Conservation (phyloP, 202 grass and related monocot genomes). For the Digitaria exilis region DNA sequence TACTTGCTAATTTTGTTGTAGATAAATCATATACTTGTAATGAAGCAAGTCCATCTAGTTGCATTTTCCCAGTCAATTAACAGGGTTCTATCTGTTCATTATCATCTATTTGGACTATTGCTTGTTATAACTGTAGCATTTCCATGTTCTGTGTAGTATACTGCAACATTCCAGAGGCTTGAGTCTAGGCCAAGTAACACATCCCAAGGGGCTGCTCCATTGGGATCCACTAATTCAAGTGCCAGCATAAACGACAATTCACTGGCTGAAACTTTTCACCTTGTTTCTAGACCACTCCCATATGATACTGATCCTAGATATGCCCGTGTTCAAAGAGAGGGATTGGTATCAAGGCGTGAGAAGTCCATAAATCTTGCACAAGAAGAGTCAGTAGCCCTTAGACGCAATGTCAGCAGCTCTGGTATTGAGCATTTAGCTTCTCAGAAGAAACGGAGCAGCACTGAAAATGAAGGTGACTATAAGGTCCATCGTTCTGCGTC, state of each 20-base stretch:
- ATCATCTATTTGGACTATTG: neutral
- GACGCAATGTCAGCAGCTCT: slow-evolving; percentile 88
- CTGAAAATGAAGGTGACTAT: slow-evolving; percentile 67
- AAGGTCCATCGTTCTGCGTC: slow-evolving; percentile 67
- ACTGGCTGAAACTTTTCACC: slow-evolving; percentile 64
- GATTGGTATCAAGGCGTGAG: slow-evolving; percentile 88
- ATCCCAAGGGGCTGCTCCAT: slow-evolving; percentile 47
- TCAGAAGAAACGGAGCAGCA: slow-evolving; percentile 69
- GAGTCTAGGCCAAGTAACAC: slow-evolving; percentile 63
- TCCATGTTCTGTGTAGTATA: slow-evolving; percentile 62
- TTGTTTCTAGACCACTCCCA: slow-evolving; percentile 71
- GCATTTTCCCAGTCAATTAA: neutral
- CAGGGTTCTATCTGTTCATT: neutral
- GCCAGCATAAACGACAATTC: slow-evolving; percentile 53
- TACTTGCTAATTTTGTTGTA: neutral
- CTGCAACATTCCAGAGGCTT: slow-evolving; percentile 82
- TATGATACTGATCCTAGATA: slow-evolving; percentile 80
- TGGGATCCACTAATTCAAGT: slow-evolving; percentile 48
- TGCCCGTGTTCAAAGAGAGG: slow-evolving; percentile 69
- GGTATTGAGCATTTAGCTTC: slow-evolving; percentile 60
- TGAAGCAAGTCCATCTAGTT: neutral
- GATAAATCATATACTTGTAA: neutral
- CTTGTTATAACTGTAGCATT: slow-evolving; percentile 17
- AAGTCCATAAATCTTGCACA: slow-evolving; percentile 76
- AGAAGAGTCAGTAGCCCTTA: slow-evolving; percentile 67